Evolutionary conservation across 352 stramenopile genomes (phyloP).

Genomic region (Aphanomyces stellatus): DNA sequence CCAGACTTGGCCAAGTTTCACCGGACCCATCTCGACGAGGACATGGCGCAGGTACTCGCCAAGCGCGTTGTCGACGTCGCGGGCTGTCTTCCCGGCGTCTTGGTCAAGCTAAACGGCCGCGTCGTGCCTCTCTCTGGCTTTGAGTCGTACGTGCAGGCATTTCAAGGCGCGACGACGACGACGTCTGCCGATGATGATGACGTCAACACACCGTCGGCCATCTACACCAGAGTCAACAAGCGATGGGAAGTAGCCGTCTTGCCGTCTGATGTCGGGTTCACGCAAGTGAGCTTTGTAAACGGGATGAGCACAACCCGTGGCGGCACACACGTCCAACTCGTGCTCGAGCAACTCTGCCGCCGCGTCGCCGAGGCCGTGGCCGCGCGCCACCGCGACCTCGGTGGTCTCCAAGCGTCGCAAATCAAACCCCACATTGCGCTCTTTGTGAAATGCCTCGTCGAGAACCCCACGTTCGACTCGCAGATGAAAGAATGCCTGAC

Average conservation of each 20-base stretch:
- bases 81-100: conserved; percentile 88
- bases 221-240: conserved; percentile 92
- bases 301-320: conserved; percentile 96
- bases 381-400: conserved; percentile 92
- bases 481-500: conserved; percentile 99
- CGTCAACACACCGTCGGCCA: conserved; percentile 68
- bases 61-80: conserved; percentile 99
- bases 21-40: conserved; percentile 90
- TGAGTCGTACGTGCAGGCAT: conserved; percentile 94
- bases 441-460: conserved; percentile 98
- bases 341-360: conserved; percentile 69
- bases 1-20: conserved; percentile 96
- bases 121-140: conserved; percentile 89
- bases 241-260: conserved; percentile 94
- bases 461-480: conserved; percentile 99
- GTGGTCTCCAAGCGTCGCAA: conserved; percentile 81
- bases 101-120: conserved; percentile 91
- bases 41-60: conserved; percentile 90
- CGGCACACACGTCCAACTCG: conserved; percentile 92
- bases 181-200: conserved; percentile 29
- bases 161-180: conserved; percentile 50
- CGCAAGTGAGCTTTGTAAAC: conserved; percentile 99
- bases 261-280: conserved; percentile 85
- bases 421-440: conserved; percentile 98
- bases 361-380: conserved; percentile 92